phyloP scores from a whole-genome alignment of 371 early-diverging fungal species.

The Mortierella polycephala region DNA sequence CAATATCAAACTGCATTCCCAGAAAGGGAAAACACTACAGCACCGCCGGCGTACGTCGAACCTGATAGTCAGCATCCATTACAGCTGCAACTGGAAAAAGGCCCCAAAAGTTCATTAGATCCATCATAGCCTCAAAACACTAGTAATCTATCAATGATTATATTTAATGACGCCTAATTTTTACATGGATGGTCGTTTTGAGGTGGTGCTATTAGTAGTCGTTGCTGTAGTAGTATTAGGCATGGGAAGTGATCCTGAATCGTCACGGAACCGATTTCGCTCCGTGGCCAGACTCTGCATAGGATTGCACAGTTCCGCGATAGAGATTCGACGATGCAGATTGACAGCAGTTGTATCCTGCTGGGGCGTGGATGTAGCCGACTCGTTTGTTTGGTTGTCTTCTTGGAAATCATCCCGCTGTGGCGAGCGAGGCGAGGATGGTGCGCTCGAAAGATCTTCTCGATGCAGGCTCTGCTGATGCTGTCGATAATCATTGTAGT shows the following conservation, averaged over 20 bases:
- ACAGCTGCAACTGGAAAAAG: constrained; percentile 1
- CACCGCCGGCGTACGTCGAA: too few species aligned
- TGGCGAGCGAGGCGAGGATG: constrained; percentile 31
- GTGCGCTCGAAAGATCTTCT: constrained; percentile 22
- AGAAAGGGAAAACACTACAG: too few species aligned
- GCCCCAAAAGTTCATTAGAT: neutral
- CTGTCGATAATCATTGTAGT: constrained; percentile 16
- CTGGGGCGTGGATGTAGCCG: constrained; percentile 13
- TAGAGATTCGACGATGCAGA: constrained; percentile 50
- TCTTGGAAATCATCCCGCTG: constrained; percentile 29
- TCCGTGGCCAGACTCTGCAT: constrained; percentile 51
- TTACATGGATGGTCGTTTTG: constrained; percentile 6
- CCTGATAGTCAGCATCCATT: too few species aligned
- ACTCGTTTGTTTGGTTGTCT: constrained; percentile 16
- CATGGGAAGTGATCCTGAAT: too few species aligned
- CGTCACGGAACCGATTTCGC: constrained; percentile 9
- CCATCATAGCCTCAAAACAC: neutral
- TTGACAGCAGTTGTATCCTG: constrained; percentile 13
- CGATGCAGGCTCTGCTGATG: constrained; percentile 4
- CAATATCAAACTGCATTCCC: too few species aligned
- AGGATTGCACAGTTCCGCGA: constrained; percentile 50
- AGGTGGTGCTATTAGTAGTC: too few species aligned
- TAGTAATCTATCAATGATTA: neutral
- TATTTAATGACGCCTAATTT: too few species aligned
- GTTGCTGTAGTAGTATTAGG: too few species aligned